Base-by-base conservation (phyloP, 2,329 filamentous ascomycete genomes). In the Cladorrhinum sp. region DNA sequence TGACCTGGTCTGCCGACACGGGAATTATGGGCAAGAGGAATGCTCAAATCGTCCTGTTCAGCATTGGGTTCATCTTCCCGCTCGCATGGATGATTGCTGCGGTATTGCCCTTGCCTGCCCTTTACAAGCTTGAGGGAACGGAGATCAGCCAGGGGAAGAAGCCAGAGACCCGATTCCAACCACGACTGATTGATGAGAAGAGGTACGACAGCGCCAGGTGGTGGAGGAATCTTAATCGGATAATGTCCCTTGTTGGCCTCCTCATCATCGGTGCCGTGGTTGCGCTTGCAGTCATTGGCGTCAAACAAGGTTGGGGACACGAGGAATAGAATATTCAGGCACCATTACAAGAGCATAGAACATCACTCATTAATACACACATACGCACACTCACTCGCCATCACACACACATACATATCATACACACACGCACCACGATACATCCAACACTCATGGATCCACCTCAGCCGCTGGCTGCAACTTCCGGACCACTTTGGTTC, bases 81-180 rank as follows among this genome's bases (percentile, higher is more conserved):
- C 54, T 67, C 88, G 89, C 88, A 59, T 96, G 91, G 91, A 90
- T 94, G 77, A 79, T 92, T 64, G 92, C 88, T 1, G 84, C 91
- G 1, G 81, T 93, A 58, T 78, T 95, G 12, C 90, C 90, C 1
- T 75, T 96, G 6, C 90, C 86, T 8, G 75, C 78, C 20, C 68
- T 75, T 1, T 76, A 82, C 18, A 83, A 85, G 73, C 76, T 80
- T 42, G 80, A 87, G 69, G 62, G 46, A 26, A 36, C 33, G 3
- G 70, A 76, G 51, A 72, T 73, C 58, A 78, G 74, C 69, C 73
- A 74, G 18, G 46, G 46, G 12, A 49, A 49, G 46, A 20, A 73
- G 73, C 10, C 72, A 75, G 64, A 66, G 39, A 67, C 74, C 18
- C 65, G 73, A 20, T 71, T 71, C 53, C 73, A 75, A 48, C 64